Evolutionary conservation across 192 early-diverging fungal genomes (phyloP).

Genomic region (Linnemannia hyalina): DNA sequence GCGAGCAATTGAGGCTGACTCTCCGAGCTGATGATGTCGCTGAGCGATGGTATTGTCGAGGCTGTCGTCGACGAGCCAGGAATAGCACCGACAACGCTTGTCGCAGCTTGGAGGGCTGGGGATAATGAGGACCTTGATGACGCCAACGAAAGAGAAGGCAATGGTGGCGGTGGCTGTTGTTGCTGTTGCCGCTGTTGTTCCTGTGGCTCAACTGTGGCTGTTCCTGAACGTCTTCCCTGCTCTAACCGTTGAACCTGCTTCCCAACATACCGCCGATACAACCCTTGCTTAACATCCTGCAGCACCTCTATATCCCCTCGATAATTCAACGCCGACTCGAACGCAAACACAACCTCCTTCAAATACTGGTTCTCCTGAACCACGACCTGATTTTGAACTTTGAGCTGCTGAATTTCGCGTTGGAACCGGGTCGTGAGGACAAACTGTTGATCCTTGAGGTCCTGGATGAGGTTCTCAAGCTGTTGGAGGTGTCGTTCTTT

Average conservation of each 20-base stretch:
- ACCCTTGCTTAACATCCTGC: slow-evolving; percentile 40
- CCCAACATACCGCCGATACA: slow-evolving; percentile 31
- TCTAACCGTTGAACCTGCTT: background rate
- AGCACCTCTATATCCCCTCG: slow-evolving; percentile 18
- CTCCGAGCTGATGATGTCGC: background rate
- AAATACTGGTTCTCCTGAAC: slow-evolving; percentile 59
- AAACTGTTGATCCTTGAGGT: slow-evolving; percentile 70
- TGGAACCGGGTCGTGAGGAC: slow-evolving; percentile 45
- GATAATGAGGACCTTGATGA: background rate
- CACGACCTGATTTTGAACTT: slow-evolving; percentile 30
- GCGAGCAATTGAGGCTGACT: too few relatives aligned
- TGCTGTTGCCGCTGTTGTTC: background rate
- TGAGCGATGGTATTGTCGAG: background rate
- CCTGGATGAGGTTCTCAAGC: slow-evolving; percentile 79
- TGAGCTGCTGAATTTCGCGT: slow-evolving; percentile 48
- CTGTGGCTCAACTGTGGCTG: background rate
- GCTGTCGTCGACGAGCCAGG: background rate
- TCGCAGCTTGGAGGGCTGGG: background rate
- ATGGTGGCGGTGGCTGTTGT: background rate
- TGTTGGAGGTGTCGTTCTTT: slow-evolving; percentile 81
- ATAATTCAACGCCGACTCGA: slow-evolving; percentile 53
- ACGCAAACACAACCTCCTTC: slow-evolving; percentile 56
- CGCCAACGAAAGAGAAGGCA: background rate
- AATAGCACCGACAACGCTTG: background rate
- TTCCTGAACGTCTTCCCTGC: background rate